Percentiles rank a stretch among this genome's conserved stretches.
Conservation (phyloP, 371 early-diverging fungal species). For the Encephalitozoon hellem region DNA sequence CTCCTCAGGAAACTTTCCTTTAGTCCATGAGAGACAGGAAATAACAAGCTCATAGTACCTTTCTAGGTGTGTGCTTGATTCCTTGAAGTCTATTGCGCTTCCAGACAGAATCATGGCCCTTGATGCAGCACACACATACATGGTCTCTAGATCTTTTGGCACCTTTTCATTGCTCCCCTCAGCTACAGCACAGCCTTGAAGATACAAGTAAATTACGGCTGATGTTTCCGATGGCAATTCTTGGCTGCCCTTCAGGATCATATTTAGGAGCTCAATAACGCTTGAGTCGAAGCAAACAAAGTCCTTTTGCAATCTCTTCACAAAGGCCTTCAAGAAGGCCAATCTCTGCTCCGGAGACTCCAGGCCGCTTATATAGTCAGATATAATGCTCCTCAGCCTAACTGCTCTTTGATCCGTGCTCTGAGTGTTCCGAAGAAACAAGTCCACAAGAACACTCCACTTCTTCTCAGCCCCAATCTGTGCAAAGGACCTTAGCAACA, state of each 20-base stretch:
- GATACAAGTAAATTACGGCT: not conserved
- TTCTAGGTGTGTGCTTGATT: not conserved
- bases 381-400: conserved; percentile 3
- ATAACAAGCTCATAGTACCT: not conserved
- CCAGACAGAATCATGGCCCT: not conserved
- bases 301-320: not conserved
- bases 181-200: not conserved
- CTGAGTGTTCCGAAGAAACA: not conserved
- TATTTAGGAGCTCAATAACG: not conserved
- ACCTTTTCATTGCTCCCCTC: not conserved
- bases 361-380: not conserved
- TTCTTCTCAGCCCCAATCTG: not conserved
- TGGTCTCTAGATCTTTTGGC: not conserved
- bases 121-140: not conserved
- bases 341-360: not conserved
- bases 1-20: not conserved
- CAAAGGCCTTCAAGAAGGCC: not conserved
- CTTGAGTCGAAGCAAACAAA: conserved; percentile 1
- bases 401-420: not conserved
- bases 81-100: not conserved
- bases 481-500: not conserved
- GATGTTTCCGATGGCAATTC: not conserved
- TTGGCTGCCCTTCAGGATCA: not conserved
- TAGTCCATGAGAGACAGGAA: not conserved
- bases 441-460: not conserved